Base-by-base conservation (phyloP, 257 asterid genomes). In the Lavandula angustifolia region DNA sequence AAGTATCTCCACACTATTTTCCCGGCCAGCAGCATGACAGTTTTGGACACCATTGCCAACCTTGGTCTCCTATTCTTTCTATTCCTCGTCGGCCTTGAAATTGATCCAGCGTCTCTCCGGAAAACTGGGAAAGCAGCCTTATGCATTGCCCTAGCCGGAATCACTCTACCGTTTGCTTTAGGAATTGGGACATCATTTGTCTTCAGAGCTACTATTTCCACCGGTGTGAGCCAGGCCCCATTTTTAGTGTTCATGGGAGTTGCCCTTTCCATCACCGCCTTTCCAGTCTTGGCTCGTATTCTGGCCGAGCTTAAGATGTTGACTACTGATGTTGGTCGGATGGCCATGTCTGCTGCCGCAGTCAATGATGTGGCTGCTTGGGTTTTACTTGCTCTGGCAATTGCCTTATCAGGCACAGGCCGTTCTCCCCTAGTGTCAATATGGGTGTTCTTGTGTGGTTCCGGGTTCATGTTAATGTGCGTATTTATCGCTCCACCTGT, bases 281-380 rank as follows among this genome's bases (percentile, higher is more conserved):
- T 68, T 34, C 73, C 73, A 3, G 73, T 68, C n/a, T 41, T 80
- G 75, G 86, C 86, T 22, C 89, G 89, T 54, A 83, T 83, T 35
- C 37, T 83, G 41, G 89, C 86, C 3, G 89, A 83, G 57, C 82
- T 83, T 0, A 80, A 83, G 77, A 84, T 83, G 18, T 54, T 83
- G 54, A 83, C 89, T 7, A 78, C 89, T 4, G 89, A 83, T 61
- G 84, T 80, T 27, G 89, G 86, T 8, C 75, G 67, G 66, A 71
- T 83, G 74, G 86, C 89, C 59, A 80, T 83, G 89, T 80, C 89
- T 2, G 86, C 89, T 6, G 84, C 89, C 8, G 89, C 89, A 2
- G 82, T 83, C 54, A 83, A 83, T 51, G 89, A 83, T 32, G 79
- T 83, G 69, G 89, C 82, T 11, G 89, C 89, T 4, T 83, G 89